These are phyloP conservation scores for Aspergillus eucalypticola DNA, from an alignment of 2,329 filamentous ascomycete genomes.

Conservation along the genomic window DNA sequence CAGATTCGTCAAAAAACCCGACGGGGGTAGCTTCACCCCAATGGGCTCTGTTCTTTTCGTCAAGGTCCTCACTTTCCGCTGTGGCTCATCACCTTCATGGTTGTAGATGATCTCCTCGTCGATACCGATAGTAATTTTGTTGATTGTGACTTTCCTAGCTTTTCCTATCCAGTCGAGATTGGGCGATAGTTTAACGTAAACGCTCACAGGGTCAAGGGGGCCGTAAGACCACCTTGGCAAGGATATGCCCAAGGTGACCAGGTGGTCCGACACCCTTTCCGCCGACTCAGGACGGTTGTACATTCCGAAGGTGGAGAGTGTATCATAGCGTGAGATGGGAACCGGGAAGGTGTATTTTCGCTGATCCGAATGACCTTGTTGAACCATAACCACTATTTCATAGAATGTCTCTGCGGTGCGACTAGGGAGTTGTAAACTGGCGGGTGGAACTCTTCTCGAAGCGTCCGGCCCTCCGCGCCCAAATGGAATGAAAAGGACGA, in stretches of 20 bases:
- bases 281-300: constrained; percentile 94
- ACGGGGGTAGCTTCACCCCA: constrained; percentile 81
- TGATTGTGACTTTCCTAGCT: constrained; percentile 86
- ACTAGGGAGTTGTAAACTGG: constrained; percentile 84
- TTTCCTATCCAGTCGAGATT: constrained; percentile 91
- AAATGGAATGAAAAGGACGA: constrained; percentile 95
- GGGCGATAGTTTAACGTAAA: constrained; percentile 91
- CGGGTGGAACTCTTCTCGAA: constrained; percentile 85
- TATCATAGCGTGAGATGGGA: constrained; percentile 90
- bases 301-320: constrained; percentile 97
- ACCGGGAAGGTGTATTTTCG: constrained; percentile 91
- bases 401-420: constrained; percentile 97
- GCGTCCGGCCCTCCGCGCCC: constrained; percentile 87
- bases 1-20: constrained; percentile 89
- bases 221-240: constrained; percentile 96
- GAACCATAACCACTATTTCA: constrained; percentile 92
- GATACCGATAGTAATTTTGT: constrained; percentile 89
- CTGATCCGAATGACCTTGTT: constrained; percentile 83
- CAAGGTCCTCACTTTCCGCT: constrained; percentile 83
- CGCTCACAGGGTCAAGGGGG: constrained; percentile 88
- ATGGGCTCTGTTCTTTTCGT: constrained; percentile 81
- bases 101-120: constrained; percentile 99
- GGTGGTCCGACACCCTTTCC: constrained; percentile 80
- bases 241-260: constrained; percentile 88
- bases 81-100: constrained; percentile 92